These are phyloP conservation scores for Dioszegia crocea DNA, from an alignment of 768 basidiomycete species.

Conservation along the genomic window DNA sequence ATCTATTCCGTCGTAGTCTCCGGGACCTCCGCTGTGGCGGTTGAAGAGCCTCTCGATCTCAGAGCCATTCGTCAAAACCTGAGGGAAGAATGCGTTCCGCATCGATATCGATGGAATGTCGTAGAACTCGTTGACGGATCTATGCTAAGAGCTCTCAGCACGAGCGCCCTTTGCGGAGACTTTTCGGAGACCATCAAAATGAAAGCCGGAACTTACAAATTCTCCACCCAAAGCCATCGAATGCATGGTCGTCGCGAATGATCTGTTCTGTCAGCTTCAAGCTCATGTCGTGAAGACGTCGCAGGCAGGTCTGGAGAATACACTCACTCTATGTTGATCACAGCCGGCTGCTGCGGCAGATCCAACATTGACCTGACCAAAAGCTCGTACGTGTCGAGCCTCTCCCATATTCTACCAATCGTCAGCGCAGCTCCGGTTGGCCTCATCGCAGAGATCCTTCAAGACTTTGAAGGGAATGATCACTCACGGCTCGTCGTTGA, in stretches of 20 bases:
- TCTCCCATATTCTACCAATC: too few species aligned
- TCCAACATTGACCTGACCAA: constrained; percentile 36
- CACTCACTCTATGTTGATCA: constrained; percentile 41
- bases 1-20: constrained; percentile 22
- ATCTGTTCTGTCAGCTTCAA: constrained; percentile 2
- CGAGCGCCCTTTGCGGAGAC: too few species aligned
- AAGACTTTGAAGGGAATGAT: too few species aligned
- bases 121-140: constrained; percentile 42
- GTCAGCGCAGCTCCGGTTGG: too few species aligned
- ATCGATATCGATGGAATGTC: constrained; percentile 40
- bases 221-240: constrained; percentile 14
- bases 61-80: constrained; percentile 25
- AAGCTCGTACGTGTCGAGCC: constrained; percentile 37
- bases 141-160: constrained; percentile 17
- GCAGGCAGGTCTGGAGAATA: neutral
- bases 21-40: neutral
- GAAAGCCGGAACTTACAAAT: constrained; percentile 1
- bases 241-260: constrained; percentile 12
- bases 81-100: constrained; percentile 36
- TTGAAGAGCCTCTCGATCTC: constrained; percentile 21
- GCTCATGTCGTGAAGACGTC: neutral
- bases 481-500: constrained; percentile 35
- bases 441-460: too few species aligned
- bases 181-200: too few species aligned
- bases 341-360: constrained; percentile 37